A percentile compares a stretch with the other conserved stretches of the same genome.
phyloP scores from a whole-genome alignment of 2,329 filamentous ascomycete species.

The Escovopsis sp. region DNA sequence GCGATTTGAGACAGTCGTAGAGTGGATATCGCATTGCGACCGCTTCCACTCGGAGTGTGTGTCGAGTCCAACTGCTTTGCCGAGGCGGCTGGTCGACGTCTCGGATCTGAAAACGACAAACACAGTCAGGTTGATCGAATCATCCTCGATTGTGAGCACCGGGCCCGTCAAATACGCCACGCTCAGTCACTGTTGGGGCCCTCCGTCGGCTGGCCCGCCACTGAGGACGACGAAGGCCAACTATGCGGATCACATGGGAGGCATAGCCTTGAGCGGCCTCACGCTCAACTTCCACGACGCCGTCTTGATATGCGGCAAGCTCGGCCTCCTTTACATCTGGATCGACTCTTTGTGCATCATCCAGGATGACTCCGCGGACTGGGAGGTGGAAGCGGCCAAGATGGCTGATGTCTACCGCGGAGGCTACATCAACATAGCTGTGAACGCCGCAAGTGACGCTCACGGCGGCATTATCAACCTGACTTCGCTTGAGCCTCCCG shows the following conservation, averaged over 20 bases:
- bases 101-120: neutral
- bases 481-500: neutral
- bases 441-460: neutral
- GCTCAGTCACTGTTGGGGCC: conserved; percentile 6
- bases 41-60: neutral
- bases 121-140: neutral
- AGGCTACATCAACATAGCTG: conserved; percentile 3
- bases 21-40: neutral
- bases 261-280: conserved; percentile 1
- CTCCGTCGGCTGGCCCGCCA: neutral
- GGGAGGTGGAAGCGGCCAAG: conserved; percentile 6
- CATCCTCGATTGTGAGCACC: neutral
- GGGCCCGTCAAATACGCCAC: neutral
- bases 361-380: conserved; percentile 9
- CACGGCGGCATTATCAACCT: neutral
- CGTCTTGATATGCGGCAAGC: conserved; percentile 4
- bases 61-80: neutral
- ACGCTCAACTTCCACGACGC: conserved; percentile 10
- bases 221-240: neutral
- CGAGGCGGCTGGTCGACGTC: neutral
- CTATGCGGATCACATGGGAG: neutral
- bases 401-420: conserved; percentile 8
- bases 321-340: conserved; percentile 12
- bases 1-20: neutral
- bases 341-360: conserved; percentile 15